Percentiles rank a stretch among this genome's conserved stretches.
Conservation (phyloP, 2,329 filamentous ascomycete genomes). For the Cladosporium sp. region DNA sequence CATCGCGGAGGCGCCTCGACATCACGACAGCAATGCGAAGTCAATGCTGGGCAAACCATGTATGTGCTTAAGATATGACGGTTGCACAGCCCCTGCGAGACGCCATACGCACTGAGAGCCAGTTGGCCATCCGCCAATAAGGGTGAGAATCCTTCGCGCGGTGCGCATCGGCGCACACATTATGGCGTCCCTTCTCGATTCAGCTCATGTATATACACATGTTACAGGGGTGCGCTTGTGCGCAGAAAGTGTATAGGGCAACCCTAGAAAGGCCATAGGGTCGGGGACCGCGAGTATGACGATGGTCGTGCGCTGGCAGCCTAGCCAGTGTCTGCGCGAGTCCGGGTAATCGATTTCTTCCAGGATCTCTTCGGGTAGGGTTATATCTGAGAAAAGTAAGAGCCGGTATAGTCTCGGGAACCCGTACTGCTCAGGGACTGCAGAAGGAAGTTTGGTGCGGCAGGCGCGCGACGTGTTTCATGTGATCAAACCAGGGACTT, state of each 20-base stretch:
- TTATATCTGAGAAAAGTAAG: neutral
- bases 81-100: neutral
- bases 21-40: neutral
- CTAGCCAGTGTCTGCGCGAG: neutral
- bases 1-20: neutral
- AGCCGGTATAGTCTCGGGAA: constrained; percentile 2
- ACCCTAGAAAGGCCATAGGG: neutral
- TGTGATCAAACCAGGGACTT: neutral
- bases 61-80: neutral
- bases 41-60: neutral
- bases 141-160: neutral
- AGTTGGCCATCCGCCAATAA: neutral
- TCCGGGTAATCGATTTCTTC: neutral
- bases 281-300: neutral
- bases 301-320: neutral
- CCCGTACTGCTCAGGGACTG: neutral
- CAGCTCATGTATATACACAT: neutral
- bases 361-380: constrained; percentile 3
- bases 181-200: neutral
- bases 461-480: neutral
- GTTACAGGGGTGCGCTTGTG: neutral
- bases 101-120: neutral
- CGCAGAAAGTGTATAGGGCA: neutral
- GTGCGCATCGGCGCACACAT: neutral
- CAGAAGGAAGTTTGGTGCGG: neutral